Base-by-base conservation (phyloP, 2,329 filamentous ascomycete genomes). In the Alternaria sp. region DNA sequence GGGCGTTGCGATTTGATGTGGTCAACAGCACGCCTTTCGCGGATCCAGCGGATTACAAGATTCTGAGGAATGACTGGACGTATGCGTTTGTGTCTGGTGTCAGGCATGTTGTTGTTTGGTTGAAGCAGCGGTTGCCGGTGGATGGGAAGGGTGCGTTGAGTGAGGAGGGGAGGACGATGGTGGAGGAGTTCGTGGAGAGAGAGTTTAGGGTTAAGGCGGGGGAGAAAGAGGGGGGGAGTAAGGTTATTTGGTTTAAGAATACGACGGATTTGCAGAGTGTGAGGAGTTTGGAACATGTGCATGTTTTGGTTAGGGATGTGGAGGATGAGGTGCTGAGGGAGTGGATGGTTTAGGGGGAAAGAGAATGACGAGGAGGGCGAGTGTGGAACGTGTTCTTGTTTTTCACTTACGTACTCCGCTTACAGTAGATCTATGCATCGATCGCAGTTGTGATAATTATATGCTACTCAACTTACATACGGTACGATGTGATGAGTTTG, bases 301-400 rank as follows among this genome's bases (percentile, higher is more conserved):
- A 97, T 93, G 51, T 96, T 88, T 23, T 90, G 88, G 66, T 89
- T 86, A 63, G 90, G 89, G 47, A 93, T 86, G 68, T 92, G 88
- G 73, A 91, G 87, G 71, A 94, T 17, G 84, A 70, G 21, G 65
- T 76, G 3, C 55, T 77, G 65, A 58, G 62, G 44, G 45, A 55
- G 46, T 71, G 67, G 67, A 53, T 63, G 52, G 43, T 32, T 28
- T 59, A 58, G 11, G n/a, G 30, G 30, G 13, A 8, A 15, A 15
- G 30, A 8, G 3, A 15, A 32, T 4, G 30, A 4, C 12, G 13
- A 15, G 3, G 30, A 32, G 6, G 30, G 30, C 13, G 30, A 32
- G 13, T 32, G 30, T 32, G 30, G 30, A 32, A 4, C 12, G 30
- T 32, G 12, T 32, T 32, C 12, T 15, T 32, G 12, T 1, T 15